Evolutionary conservation across 768 basidiomycete species (phyloP), one percentile per base, ranked within the genome.

Genomic region (Podaxis sp.): DNA sequence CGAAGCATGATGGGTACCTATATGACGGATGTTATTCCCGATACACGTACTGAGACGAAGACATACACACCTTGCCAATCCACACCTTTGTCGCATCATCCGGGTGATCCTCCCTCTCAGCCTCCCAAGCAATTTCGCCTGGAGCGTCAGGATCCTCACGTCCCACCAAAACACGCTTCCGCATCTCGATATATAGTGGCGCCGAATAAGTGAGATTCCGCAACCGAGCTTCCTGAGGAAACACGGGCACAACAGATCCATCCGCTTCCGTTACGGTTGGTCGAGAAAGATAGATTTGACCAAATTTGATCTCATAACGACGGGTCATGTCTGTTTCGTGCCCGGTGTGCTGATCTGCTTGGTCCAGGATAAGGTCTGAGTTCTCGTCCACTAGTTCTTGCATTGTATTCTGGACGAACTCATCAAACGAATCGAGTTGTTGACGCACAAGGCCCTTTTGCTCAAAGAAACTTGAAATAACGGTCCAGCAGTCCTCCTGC

Each of bases 361-460:
- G 97, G 77, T 99, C 96, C 53, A 99, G 81, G 67, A 96, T 95
- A 71, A 99, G 86, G 69, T 94, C 93, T n/a, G 89, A 79, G 67
- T 93, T 93, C 78, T 99, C 97, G 73, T 98, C 97, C 22, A 99
- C 96, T 26, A 99, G 83, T 74, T 99, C 97, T 76, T 99, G 96
- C 95, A 99, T 97, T 13, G 95, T 98, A 69, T 98, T 98, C 73
- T 98, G 95, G 38, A 99, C 93, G 71, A 99, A 99, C 77, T 99
- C 96, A 73, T 99, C 95, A 76, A 96, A 99, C 11, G 93, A 96
- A 78, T 96, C 95, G 59, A 99, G 87, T 74, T 99, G 97, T 73
- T 99, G 97, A 53, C 94, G 87, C 58, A 99, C 97, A 64, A 99
- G 89, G 77, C 96, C 96, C 75, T 96, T 97, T 74, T 95, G 92